phyloP scores from a whole-genome alignment of 495 filamentous ascomycete species.

The Penicillium ucsense region DNA sequence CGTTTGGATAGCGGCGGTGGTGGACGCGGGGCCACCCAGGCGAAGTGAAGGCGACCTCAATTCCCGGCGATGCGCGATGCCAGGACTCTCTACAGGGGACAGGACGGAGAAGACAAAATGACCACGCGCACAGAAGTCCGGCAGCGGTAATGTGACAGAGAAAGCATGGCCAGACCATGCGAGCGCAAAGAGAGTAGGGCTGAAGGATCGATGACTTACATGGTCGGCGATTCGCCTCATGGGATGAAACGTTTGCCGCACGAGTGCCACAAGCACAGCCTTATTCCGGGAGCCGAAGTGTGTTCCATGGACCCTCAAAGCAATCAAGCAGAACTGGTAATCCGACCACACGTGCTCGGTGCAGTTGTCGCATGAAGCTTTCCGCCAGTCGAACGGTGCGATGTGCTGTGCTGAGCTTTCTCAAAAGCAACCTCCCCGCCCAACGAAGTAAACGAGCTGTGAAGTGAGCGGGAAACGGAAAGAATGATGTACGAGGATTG shows the following conservation, averaged over 20 bases:
- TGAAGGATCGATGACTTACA: conserved; percentile 8
- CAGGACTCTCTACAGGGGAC: no score
- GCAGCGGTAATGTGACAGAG: no score
- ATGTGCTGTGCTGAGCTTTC: no score
- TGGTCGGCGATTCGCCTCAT: conserved; percentile 24
- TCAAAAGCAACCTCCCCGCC: no score
- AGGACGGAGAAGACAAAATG: neutral
- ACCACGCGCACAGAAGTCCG: neutral
- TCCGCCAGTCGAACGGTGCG: no score
- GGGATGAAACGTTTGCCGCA: conserved; percentile 22
- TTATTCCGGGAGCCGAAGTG: conserved; percentile 16
- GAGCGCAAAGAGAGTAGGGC: conserved; percentile 11
- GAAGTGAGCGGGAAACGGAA: no score
- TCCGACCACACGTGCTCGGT: conserved; percentile 22
- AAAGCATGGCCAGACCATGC: neutral
- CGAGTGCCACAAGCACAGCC: conserved; percentile 20
- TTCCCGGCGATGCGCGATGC: no score
- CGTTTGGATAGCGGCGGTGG: no score
- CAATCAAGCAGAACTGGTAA: conserved; percentile 20
- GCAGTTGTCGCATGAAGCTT: neutral
- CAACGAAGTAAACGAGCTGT: no score
- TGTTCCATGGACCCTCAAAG: conserved; percentile 28
- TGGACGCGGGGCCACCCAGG: no score
- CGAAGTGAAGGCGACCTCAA: no score
- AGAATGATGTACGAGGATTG: no score